Evolutionary conservation across 177 flowering plant species (phyloP), one percentile per base, ranked within the genome.

Genomic region (Vitis hybrid): DNA sequence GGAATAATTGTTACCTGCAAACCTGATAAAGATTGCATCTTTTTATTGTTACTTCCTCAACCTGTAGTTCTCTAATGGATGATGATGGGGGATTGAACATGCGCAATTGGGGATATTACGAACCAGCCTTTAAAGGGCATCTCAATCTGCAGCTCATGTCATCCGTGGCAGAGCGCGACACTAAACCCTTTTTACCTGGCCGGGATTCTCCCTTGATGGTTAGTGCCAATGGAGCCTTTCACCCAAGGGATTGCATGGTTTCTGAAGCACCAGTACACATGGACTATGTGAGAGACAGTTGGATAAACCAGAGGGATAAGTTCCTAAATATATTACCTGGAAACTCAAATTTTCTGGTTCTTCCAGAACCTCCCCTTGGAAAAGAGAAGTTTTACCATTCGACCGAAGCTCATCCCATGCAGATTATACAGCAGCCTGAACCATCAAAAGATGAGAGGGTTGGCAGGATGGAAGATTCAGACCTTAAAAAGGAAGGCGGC

Each of bases 61-160:
- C 22, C 3, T 79, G 59, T 69, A 64, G 78, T 38, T 80, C 19
- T 38, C n/a, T 38, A 38, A 90, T 90, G 97, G 97, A 90, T 44
- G 94, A 86, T 55, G 90, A 89, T 70, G 90, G 47, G 47, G 47
- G 85, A 53, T 79, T 89, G 79, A 85, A 84, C 71, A 74, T 88
- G 75, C 88, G 90, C 33, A 90, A 88, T 72, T 92, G 97, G 97
- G 92, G 86, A 19, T 89, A 86, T 67, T 89, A 88, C 75, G 95
- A 87, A 54, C 88, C 88, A 2, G 68, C 88, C 24, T 69, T 78
- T 55, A 89, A 86, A 51, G 87, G 85, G 50, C 82, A 82, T 65
- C 86, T 89, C 11, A 84, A 84, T 70, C 78, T 92, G 64, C 92
- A 92, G 82, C 90, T 92, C 68, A 86, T 89, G 92, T 69, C 95